These are phyloP conservation scores for Myriosclerotinia scirpicola DNA, from an alignment of 2,329 filamentous ascomycete species.

Conservation along the genomic window DNA sequence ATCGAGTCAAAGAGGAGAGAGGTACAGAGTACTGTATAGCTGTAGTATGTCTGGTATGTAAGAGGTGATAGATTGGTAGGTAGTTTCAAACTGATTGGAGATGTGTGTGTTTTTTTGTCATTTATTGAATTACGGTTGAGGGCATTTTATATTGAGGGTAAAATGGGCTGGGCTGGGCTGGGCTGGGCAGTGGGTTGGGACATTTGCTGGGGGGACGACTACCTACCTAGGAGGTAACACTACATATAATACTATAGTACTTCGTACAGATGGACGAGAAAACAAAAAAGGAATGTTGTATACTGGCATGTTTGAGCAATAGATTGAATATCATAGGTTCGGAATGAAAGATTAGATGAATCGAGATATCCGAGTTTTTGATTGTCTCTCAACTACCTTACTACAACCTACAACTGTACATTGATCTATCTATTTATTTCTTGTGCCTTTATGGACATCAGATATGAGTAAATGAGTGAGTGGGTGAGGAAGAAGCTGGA, in stretches of 20 bases:
- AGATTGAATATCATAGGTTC: not conserved
- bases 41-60: no score
- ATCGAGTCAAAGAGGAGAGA: not conserved
- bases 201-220: not conserved
- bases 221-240: not conserved
- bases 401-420: not conserved
- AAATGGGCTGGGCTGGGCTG: not conserved
- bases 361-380: not conserved
- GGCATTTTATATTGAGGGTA: not conserved
- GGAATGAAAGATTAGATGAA: constrained; percentile 17
- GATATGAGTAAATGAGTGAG: not conserved
- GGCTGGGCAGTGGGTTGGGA: not conserved
- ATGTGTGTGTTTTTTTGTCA: not conserved
- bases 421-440: constrained; percentile 1
- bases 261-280: not conserved
- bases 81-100: not conserved
- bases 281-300: not conserved
- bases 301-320: not conserved
- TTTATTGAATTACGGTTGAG: constrained; percentile 12
- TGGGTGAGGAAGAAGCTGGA: not conserved
- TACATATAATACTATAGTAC: not conserved
- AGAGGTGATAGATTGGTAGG: no score
- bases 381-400: not conserved
- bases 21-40: not conserved
- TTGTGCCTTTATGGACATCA: no score